phyloP scores from a whole-genome alignment of 2,329 filamentous ascomycete genomes.

The Epichloe uncinata region DNA sequence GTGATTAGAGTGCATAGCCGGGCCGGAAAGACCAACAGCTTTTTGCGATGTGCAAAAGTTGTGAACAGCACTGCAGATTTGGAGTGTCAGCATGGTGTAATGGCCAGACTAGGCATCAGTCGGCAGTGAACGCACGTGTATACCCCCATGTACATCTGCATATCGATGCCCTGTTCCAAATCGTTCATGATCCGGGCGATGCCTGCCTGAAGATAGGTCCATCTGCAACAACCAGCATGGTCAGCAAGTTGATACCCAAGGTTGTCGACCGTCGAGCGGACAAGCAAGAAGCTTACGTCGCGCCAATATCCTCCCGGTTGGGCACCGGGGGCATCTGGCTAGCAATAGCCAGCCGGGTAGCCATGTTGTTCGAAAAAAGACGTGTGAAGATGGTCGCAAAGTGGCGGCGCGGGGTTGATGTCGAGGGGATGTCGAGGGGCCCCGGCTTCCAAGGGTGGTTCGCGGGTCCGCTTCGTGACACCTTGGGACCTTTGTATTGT shows the following conservation, averaged over 20 bases:
- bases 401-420: constrained; percentile 3
- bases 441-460: not conserved
- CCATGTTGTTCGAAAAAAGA: constrained; percentile 12
- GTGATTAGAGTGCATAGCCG: constrained; percentile 26
- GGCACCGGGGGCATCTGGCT: constrained; percentile 43
- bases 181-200: constrained; percentile 91
- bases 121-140: constrained; percentile 56
- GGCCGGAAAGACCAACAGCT: constrained; percentile 49
- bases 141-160: constrained; percentile 94
- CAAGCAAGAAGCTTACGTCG: constrained; percentile 26
- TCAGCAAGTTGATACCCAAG: constrained; percentile 11
- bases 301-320: constrained; percentile 46
- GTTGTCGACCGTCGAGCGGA: not conserved
- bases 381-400: not conserved
- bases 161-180: constrained; percentile 82
- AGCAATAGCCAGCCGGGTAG: constrained; percentile 21
- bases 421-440: not conserved
- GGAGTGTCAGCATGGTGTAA: constrained; percentile 16
- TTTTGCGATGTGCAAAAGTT: constrained; percentile 99
- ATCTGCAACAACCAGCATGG: constrained; percentile 38
- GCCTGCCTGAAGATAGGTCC: constrained; percentile 77
- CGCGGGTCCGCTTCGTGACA: not conserved
- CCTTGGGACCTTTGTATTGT: not conserved
- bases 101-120: not conserved
- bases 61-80: constrained; percentile 62